Evolutionary conservation across 768 basidiomycete genomes (phyloP).

Genomic region (Boletus pseudopeckii): DNA sequence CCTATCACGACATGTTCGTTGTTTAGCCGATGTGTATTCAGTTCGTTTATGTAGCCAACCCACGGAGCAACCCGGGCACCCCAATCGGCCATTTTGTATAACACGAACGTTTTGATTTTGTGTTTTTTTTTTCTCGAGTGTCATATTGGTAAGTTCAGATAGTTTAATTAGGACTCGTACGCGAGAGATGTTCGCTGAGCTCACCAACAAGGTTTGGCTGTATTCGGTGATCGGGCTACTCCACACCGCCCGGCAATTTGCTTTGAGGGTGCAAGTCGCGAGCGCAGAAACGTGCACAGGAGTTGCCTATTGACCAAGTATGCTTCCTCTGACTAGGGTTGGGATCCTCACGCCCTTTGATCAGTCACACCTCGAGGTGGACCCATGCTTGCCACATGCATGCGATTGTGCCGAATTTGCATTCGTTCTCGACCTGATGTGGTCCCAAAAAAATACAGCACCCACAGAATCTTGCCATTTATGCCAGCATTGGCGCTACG

Average conservation of each 20-base stretch:
- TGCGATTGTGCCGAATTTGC: constrained; percentile 28
- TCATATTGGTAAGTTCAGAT: constrained; percentile 18
- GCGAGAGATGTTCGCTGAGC: constrained; percentile 30
- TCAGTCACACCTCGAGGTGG: constrained; percentile 37
- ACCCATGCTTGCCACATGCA: constrained; percentile 33
- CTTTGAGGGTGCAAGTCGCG: constrained; percentile 14
- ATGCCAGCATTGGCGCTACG: constrained; percentile 21
- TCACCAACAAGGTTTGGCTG: constrained; percentile 25
- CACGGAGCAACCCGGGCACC: constrained; percentile 4
- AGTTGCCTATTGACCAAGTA: constrained; percentile 17
- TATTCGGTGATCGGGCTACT: constrained; percentile 24
- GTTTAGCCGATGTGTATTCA: constrained; percentile 8
- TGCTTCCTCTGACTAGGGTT: constrained; percentile 16
- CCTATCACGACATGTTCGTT: constrained; percentile 5
- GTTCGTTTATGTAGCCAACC: constrained; percentile 6
- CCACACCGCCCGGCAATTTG: constrained; percentile 26
- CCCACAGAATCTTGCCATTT: constrained; percentile 24
- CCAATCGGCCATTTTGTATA: constrained; percentile 9
- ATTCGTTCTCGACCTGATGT: constrained; percentile 27
- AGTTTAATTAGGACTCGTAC: constrained; percentile 20
- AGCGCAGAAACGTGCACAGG: constrained; percentile 18
- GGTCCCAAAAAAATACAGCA: constrained; percentile 16
- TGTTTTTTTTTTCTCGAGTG: constrained; percentile 2
- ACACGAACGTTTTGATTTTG: constrained; percentile 5
- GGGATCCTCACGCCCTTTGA: constrained; percentile 30